These are phyloP conservation scores for Trametes gibbosa DNA, from an alignment of 768 basidiomycete genomes.

Conservation along the genomic window DNA sequence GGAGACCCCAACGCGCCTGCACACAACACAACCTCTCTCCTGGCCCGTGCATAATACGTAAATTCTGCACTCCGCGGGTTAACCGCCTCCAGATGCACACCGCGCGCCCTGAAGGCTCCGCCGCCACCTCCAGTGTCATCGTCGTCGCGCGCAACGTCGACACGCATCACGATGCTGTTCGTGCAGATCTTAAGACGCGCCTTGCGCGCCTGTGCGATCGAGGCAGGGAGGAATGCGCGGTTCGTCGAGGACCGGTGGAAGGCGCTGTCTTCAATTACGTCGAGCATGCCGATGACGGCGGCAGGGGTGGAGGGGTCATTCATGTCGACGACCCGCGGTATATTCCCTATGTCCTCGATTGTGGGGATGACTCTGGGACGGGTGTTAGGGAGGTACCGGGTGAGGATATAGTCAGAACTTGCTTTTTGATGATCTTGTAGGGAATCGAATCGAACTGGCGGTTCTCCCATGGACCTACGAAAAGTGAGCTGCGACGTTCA, in stretches of 20 bases:
- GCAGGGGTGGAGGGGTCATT: slow-evolving; percentile 20
- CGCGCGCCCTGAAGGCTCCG: neutral
- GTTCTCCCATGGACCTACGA: slow-evolving; percentile 12
- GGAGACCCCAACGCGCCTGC: slow-evolving; percentile 30
- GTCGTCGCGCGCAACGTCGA: neutral
- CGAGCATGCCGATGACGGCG: slow-evolving; percentile 7
- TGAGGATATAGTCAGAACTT: neutral
- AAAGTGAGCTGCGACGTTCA: too few species aligned
- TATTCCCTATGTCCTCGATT: slow-evolving; percentile 3
- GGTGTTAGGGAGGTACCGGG: neutral
- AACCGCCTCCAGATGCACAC: slow-evolving; percentile 2
- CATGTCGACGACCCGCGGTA: slow-evolving; percentile 17
- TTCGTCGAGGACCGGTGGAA: slow-evolving; percentile 20
- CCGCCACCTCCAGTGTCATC: neutral
- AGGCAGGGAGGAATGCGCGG: slow-evolving; percentile 20
- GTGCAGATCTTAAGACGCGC: slow-evolving; percentile 23
- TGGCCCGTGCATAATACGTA: slow-evolving; percentile 6
- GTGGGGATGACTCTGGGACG: slow-evolving; percentile 5
- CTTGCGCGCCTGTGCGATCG: neutral
- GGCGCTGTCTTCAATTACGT: slow-evolving; percentile 18
- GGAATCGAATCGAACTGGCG: neutral
- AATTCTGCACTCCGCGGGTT: neutral
- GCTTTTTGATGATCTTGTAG: neutral
- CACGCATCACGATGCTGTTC: slow-evolving; percentile 11
- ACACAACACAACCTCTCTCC: slow-evolving; percentile 24